These are phyloP conservation scores for Podospora pseudoanserina DNA, from an alignment of 495 filamentous ascomycete genomes.

Conservation along the genomic window DNA sequence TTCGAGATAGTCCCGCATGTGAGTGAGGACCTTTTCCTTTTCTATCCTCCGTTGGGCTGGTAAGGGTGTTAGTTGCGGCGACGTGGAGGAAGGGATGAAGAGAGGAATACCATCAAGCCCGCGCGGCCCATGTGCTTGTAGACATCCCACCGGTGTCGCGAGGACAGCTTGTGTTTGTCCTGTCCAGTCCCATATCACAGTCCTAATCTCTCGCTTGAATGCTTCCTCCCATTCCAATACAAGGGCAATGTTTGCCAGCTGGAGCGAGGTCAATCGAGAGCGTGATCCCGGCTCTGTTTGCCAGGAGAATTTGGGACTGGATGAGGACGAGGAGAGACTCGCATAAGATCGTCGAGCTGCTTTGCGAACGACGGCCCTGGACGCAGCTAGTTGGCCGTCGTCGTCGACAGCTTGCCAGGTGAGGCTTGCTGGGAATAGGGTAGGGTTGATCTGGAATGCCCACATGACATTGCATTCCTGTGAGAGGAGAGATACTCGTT, in stretches of 20 bases:
- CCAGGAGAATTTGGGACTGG: constrained; percentile 5
- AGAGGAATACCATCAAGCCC: constrained; percentile 5
- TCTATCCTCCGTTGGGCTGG: constrained; percentile 1
- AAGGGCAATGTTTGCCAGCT: constrained; percentile 14
- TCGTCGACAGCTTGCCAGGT: constrained; percentile 11
- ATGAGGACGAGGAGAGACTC: neutral
- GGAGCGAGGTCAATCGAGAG: constrained; percentile 4
- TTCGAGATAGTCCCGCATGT: constrained; percentile 8
- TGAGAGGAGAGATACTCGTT: neutral
- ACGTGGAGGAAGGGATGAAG: neutral
- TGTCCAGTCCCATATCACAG: constrained; percentile 18
- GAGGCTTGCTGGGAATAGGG: constrained; percentile 4
- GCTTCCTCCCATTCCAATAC: constrained; percentile 12
- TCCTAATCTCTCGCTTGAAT: constrained; percentile 12
- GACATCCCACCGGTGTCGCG: constrained; percentile 5
- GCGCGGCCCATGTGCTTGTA: neutral
- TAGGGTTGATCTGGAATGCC: constrained; percentile 12
- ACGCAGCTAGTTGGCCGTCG: constrained; percentile 1
- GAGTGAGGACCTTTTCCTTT: constrained; percentile 5
- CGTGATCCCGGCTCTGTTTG: neutral
- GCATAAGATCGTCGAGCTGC: neutral
- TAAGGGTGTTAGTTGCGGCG: neutral
- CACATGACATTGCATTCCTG: constrained; percentile 14
- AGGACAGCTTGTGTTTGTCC: constrained; percentile 1
- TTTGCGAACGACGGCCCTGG: neutral